Conservation (phyloP, 192 early-diverging fungal species). For the Backusella liffmaniae region DNA sequence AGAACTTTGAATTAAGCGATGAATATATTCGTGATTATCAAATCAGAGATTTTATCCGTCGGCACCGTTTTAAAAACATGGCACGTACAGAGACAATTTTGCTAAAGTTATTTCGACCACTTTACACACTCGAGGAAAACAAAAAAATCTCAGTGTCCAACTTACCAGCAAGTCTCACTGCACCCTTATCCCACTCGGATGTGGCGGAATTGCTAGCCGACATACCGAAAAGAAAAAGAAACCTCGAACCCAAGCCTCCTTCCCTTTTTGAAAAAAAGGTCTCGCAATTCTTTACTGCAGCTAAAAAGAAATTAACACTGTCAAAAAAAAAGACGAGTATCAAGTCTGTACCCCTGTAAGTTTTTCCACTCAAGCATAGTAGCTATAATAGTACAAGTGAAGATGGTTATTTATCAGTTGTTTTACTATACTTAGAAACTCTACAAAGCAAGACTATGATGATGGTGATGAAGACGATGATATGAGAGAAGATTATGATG, state of each 20-base stretch:
- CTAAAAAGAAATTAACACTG: neutral
- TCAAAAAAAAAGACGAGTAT: conserved; percentile 1
- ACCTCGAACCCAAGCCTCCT: neutral
- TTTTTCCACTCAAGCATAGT: neutral
- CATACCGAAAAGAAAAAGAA: neutral
- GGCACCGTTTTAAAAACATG: neutral
- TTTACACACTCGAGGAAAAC: neutral
- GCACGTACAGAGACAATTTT: conserved; percentile 5
- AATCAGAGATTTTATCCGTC: conserved; percentile 24
- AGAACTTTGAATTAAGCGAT: conserved; percentile 56
- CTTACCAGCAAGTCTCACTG: neutral
- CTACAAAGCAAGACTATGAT: neutral
- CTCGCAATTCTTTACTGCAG: neutral
- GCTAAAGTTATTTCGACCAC: neutral
- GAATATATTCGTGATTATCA: conserved; percentile 36
- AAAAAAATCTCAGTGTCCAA: neutral
- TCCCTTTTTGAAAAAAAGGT: conserved; percentile 6
- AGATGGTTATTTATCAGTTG: neutral
- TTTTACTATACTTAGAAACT: neutral
- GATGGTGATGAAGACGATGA: conserved; percentile 22
- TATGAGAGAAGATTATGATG: conserved; percentile 25
- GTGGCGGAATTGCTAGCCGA: neutral
- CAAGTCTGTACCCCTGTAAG: conserved; percentile 1
- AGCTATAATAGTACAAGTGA: neutral
- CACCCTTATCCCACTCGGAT: neutral